phyloP scores from a whole-genome alignment of 129 eudicot species.

The Saussurea involucrata region DNA sequence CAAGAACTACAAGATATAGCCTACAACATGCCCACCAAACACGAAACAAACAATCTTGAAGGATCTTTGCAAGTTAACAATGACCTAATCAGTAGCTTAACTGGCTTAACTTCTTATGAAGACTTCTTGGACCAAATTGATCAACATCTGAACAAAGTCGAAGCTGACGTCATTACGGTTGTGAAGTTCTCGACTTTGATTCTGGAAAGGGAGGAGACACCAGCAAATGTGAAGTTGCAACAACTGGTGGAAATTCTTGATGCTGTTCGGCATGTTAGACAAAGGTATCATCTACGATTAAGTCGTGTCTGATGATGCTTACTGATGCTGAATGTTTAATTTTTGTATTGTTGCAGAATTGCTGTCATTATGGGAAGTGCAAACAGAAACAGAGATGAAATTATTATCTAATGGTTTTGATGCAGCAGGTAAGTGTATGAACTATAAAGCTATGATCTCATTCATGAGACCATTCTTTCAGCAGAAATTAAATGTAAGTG shows the following conservation, averaged over 20 bases:
- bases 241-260: conserved; percentile 56
- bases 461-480: background rate
- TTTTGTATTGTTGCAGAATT: conserved; percentile 46
- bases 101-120: conserved; percentile 49
- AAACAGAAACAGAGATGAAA: conserved; percentile 23
- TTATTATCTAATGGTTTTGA: background rate
- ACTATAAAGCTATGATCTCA: background rate
- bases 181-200: conserved; percentile 50
- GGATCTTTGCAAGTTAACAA: conserved; percentile 22
- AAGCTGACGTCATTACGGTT: conserved; percentile 50
- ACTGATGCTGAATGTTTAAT: background rate
- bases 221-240: conserved; percentile 47
- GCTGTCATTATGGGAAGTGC: conserved; percentile 37
- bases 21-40: conserved; percentile 9
- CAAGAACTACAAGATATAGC: conserved; percentile 29
- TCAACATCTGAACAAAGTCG: conserved; percentile 51
- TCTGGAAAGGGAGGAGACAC: conserved; percentile 44
- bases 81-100: conserved; percentile 24
- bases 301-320: background rate
- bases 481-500: background rate
- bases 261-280: conserved; percentile 49
- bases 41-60: conserved; percentile 22
- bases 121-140: conserved; percentile 61
- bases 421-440: conserved; percentile 11
- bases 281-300: conserved; percentile 41